Conservation (phyloP, 257 asterid species). For the Ballota nigra region DNA sequence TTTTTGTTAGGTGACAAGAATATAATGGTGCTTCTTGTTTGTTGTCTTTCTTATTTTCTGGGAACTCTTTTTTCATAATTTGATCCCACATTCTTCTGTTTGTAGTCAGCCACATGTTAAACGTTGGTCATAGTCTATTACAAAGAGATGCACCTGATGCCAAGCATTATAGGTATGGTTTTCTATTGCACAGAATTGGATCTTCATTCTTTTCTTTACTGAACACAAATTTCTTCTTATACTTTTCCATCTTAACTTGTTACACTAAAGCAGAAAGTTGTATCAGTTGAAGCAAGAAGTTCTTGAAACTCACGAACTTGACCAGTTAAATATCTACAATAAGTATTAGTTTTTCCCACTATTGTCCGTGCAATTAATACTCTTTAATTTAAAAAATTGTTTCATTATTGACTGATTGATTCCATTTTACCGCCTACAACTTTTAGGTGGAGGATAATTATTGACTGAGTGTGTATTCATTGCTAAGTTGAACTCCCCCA, state of each 20-base stretch:
- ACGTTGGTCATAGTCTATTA: conserved; percentile 62
- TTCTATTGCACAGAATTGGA: neutral
- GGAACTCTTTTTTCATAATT: conserved; percentile 9
- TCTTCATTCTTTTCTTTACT: too few relatives aligned
- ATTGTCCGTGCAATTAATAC: neutral
- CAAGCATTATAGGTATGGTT: conserved; percentile 52
- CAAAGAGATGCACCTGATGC: conserved; percentile 73
- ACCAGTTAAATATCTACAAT: neutral
- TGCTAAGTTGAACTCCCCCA: neutral
- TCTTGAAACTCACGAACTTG: neutral
- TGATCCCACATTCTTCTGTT: conserved; percentile 19
- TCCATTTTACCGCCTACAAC: neutral
- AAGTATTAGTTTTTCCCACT: neutral
- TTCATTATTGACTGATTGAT: neutral
- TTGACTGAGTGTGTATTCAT: neutral
- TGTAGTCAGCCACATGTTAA: conserved; percentile 78
- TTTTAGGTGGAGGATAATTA: neutral
- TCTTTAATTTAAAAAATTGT: neutral
- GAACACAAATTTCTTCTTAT: neutral
- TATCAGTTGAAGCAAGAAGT: neutral
- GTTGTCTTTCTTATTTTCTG: neutral
- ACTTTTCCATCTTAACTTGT: neutral
- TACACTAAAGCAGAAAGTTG: neutral
- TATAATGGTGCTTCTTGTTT: conserved; percentile 11
- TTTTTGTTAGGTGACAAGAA: conserved; percentile 49